Percentiles rank a stretch among this genome's conserved stretches.
Conservation (phyloP, 192 early-diverging fungal genomes). For the Coemansia sp. region DNA sequence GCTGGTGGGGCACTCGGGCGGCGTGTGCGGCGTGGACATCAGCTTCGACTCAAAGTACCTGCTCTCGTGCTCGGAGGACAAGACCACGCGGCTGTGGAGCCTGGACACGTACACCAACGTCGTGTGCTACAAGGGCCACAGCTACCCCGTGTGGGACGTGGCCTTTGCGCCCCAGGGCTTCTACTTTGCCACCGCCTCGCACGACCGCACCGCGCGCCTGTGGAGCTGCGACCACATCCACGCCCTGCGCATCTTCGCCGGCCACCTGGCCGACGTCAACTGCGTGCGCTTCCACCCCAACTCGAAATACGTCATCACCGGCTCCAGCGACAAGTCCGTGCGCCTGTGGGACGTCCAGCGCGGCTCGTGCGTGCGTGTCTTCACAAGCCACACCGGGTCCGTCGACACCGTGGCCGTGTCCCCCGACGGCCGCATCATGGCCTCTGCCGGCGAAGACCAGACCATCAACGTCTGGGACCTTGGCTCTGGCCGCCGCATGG, state of each 20-base stretch:
- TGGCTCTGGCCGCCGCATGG: slow-evolving; percentile 77
- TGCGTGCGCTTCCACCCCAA: slow-evolving; percentile 96
- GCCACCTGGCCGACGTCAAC: slow-evolving; percentile 96
- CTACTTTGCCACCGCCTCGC: slow-evolving; percentile 96
- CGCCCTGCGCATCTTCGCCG: slow-evolving; percentile 95
- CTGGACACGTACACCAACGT: slow-evolving; percentile 86
- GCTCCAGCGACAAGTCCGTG: slow-evolving; percentile 83
- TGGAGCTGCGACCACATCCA: slow-evolving; percentile 98
- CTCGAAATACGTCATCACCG: slow-evolving; percentile 90
- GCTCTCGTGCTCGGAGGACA: slow-evolving; percentile 89
- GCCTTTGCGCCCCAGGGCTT: slow-evolving; percentile 86
- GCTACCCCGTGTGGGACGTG: slow-evolving; percentile 96
- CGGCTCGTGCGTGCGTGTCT: slow-evolving; percentile 85
- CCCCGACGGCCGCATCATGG: slow-evolving; percentile 87
- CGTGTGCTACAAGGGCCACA: slow-evolving; percentile 96
- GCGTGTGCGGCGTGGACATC: slow-evolving; percentile 84
- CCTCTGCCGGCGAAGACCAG: slow-evolving; percentile 73
- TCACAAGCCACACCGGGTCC: slow-evolving; percentile 82
- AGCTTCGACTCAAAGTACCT: slow-evolving; percentile 84
- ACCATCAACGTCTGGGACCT: slow-evolving; percentile 91
- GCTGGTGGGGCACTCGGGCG: slow-evolving; percentile 88
- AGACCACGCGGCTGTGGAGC: slow-evolving; percentile 95
- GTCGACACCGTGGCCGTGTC: slow-evolving; percentile 87
- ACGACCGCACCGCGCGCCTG: slow-evolving; percentile 92
- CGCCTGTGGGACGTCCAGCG: slow-evolving; percentile 93